These are phyloP conservation scores for Aspergillus ellipticus DNA, from an alignment of 495 filamentous ascomycete genomes.

Conservation along the genomic window DNA sequence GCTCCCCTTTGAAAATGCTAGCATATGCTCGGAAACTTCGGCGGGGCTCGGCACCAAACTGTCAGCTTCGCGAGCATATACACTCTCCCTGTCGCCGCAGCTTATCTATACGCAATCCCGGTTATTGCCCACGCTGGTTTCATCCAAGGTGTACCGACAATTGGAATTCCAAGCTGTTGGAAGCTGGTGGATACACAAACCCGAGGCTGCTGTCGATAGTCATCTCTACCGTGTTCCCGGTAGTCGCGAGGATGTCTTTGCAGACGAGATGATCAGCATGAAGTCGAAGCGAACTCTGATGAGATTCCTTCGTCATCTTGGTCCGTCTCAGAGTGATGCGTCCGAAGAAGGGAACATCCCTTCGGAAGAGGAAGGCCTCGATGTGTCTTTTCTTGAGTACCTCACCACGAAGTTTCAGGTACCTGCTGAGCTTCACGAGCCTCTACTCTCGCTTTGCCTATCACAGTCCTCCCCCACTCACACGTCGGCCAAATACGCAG, in stretches of 20 bases:
- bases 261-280: conserved; percentile 64
- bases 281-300: conserved; percentile 78
- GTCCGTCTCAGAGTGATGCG: conserved; percentile 26
- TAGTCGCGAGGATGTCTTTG: conserved; percentile 83
- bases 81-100: conserved; percentile 78
- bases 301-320: conserved; percentile 74
- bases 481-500: conserved; percentile 61
- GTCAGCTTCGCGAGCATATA: conserved; percentile 72
- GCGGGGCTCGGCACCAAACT: conserved; percentile 34
- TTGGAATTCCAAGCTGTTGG: conserved; percentile 93
- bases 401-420: conserved; percentile 70
- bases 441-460: conserved; percentile 75
- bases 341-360: conserved; percentile 23
- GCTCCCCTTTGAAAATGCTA: conserved; percentile 40
- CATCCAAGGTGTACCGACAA: conserved; percentile 81
- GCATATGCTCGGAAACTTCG: conserved; percentile 22
- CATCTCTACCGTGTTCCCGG: conserved; percentile 65
- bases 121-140: conserved; percentile 72
- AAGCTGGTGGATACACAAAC: conserved; percentile 77
- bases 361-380: conserved; percentile 24
- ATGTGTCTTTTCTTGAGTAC: conserved; percentile 58
- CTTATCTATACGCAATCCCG: conserved; percentile 79
- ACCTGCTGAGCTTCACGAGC: conserved; percentile 61
- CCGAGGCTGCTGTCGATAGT: not conserved
- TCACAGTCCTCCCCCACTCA: conserved; percentile 54